Conservation (phyloP, 345 rosid genomes). For the Hypericum androsaemum region DNA sequence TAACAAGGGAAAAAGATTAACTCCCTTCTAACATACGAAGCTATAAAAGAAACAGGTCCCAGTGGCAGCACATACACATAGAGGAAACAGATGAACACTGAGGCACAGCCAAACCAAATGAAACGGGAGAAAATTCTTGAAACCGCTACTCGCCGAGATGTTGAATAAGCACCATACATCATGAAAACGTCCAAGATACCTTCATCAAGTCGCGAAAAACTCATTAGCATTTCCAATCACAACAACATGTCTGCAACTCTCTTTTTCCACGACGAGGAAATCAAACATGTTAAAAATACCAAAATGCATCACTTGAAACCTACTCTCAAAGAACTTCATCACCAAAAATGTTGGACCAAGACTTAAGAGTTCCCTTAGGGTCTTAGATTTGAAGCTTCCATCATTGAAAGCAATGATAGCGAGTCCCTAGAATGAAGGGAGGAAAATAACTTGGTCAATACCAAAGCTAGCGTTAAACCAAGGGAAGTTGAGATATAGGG, state of each 20-base stretch:
- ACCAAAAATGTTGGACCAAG: conserved; percentile 91
- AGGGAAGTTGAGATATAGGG: not conserved
- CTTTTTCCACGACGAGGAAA: too few species aligned
- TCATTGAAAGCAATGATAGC: conserved; percentile 76
- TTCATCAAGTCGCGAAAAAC: conserved; percentile 16
- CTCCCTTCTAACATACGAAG: conserved; percentile 2
- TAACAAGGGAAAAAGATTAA: conserved; percentile 9
- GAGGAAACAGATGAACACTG: conserved; percentile 65
- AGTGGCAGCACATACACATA: conserved; percentile 60
- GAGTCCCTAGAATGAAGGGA: conserved; percentile 45
- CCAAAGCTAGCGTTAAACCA: conserved; percentile 1
- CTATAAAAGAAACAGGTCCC: not conserved
- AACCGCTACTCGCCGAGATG: conserved; percentile 64
- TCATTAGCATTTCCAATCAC: too few species aligned
- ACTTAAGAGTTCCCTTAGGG: conserved; percentile 63
- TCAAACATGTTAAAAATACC: not conserved
- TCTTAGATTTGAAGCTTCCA: conserved; percentile 36
- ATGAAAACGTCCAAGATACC: conserved; percentile 84
- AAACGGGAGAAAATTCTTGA: conserved; percentile 84
- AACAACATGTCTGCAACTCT: too few species aligned
- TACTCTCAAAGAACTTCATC: conserved; percentile 91
- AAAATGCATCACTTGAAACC: conserved; percentile 12
- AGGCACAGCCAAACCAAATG: conserved; percentile 68
- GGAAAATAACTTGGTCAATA: not conserved
- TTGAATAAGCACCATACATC: conserved; percentile 98